Evolutionary conservation across 495 filamentous ascomycete genomes (phyloP).

Genomic region (Aspergillus asperescens): DNA sequence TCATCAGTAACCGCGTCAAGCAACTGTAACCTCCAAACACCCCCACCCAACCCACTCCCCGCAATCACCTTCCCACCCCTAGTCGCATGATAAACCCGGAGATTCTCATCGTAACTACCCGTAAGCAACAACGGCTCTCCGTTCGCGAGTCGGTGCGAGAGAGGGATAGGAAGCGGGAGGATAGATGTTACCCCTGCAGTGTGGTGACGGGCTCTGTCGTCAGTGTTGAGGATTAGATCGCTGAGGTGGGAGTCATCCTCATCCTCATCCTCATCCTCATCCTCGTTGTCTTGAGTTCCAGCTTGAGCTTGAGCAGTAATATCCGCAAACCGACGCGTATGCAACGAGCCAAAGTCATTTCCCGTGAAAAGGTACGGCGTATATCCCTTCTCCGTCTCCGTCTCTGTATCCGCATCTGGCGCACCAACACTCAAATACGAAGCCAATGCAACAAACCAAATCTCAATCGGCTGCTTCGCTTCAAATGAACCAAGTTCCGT

Average conservation of each 20-base stretch:
- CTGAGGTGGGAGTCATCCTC: slow-evolving; percentile 18
- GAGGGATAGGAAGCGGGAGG: slow-evolving; percentile 51
- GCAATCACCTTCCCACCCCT: slow-evolving; percentile 42
- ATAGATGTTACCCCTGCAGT: slow-evolving; percentile 86
- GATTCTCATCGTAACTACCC: slow-evolving; percentile 85
- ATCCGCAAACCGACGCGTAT: slow-evolving; percentile 27
- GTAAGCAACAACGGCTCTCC: slow-evolving; percentile 60
- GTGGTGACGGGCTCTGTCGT: slow-evolving; percentile 50
- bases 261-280: slow-evolving; percentile 15
- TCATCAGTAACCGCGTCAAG: slow-evolving; percentile 28
- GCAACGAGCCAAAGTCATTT: slow-evolving; percentile 32
- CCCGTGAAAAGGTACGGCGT: slow-evolving; percentile 37
- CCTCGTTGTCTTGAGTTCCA: not conserved
- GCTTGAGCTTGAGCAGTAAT: too few relatives aligned
- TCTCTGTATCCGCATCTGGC: too few relatives aligned
- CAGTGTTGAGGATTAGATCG: slow-evolving; percentile 22
- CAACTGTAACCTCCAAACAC: slow-evolving; percentile 82
- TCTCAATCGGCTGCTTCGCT: slow-evolving; percentile 38
- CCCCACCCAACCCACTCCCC: slow-evolving; percentile 69
- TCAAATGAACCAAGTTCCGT: slow-evolving; percentile 26
- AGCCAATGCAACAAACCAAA: slow-evolving; percentile 43
- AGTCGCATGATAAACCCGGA: slow-evolving; percentile 58
- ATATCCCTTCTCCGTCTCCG: not conserved
- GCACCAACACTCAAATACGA: slow-evolving; percentile 13
- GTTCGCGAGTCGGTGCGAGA: not conserved